These are phyloP conservation scores for Ophiosphaerella korrae DNA, from an alignment of 2,329 filamentous ascomycete species.

Conservation along the genomic window DNA sequence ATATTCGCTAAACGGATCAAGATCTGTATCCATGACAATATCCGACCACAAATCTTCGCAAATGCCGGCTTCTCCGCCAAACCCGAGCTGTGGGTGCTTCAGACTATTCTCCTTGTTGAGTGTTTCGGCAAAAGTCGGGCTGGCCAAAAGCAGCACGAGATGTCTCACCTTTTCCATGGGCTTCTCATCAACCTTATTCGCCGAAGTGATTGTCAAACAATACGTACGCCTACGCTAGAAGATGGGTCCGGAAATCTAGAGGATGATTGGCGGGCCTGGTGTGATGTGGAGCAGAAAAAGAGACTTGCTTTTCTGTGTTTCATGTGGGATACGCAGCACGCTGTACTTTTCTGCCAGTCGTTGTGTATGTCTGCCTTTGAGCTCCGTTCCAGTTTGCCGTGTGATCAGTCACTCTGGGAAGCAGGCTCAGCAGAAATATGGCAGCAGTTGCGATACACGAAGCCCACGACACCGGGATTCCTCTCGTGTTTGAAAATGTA, in stretches of 20 bases:
- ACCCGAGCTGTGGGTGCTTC: constrained; percentile 66
- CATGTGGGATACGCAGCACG: constrained; percentile 70
- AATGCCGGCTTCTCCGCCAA: constrained; percentile 62
- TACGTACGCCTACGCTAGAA: constrained; percentile 45
- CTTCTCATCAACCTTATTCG: constrained; percentile 61
- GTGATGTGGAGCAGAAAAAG: constrained; percentile 63
- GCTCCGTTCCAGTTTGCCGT: constrained; percentile 62
- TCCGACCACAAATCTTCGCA: constrained; percentile 64
- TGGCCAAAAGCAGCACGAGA: constrained; percentile 67
- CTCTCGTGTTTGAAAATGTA: constrained; percentile 62
- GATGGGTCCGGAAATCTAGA: constrained; percentile 50
- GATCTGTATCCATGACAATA: constrained; percentile 65
- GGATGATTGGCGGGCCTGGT: constrained; percentile 59
- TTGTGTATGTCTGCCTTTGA: constrained; percentile 71
- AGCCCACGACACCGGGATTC: constrained; percentile 51
- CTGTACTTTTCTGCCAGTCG: constrained; percentile 68
- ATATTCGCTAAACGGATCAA: constrained; percentile 12
- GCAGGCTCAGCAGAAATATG: constrained; percentile 59
- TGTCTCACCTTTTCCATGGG: constrained; percentile 65
- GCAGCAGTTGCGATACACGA: constrained; percentile 50
- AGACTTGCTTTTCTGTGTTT: constrained; percentile 65
- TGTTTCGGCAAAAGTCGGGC: constrained; percentile 69
- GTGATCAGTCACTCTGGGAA: constrained; percentile 62
- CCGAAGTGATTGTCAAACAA: constrained; percentile 58
- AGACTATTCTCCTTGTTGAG: constrained; percentile 66